Conservation (phyloP, 192 early-diverging fungal species). For the Polychytrium aggregatum region DNA sequence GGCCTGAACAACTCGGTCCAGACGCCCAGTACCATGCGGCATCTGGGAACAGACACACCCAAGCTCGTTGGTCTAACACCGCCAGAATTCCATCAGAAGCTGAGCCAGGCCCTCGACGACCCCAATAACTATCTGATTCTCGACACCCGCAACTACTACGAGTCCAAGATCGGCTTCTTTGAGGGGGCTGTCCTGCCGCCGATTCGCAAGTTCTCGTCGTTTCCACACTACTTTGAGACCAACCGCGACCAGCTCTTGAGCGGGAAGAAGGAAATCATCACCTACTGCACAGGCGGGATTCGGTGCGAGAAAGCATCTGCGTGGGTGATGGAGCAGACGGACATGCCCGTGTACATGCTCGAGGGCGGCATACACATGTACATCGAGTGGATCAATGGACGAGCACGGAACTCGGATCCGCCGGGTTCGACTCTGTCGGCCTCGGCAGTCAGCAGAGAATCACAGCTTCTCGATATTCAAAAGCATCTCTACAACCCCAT, state of each 20-base stretch:
- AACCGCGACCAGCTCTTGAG: constrained; percentile 21
- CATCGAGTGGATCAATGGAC: constrained; percentile 48
- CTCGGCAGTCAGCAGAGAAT: too few relatives aligned
- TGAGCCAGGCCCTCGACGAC: constrained; percentile 17
- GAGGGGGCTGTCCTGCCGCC: constrained; percentile 42
- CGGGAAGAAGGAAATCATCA: constrained; percentile 45
- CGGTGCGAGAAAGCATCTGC: constrained; percentile 46
- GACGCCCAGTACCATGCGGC: background rate
- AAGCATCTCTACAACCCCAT: too few relatives aligned
- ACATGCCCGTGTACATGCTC: constrained; percentile 34
- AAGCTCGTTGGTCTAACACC: constrained; percentile 23
- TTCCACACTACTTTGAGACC: constrained; percentile 42
- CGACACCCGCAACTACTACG: constrained; percentile 62
- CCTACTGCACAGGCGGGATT: constrained; percentile 59
- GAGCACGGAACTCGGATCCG: too few relatives aligned
- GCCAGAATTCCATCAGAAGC: constrained; percentile 34
- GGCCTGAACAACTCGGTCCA: constrained; percentile 16
- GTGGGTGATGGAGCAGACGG: constrained; percentile 25
- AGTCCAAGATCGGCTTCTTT: constrained; percentile 51
- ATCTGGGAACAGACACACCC: background rate
- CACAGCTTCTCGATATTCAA: too few relatives aligned
- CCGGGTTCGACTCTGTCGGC: too few relatives aligned
- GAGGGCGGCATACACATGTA: constrained; percentile 64
- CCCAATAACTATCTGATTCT: constrained; percentile 27
- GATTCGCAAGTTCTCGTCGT: constrained; percentile 51